Percentiles rank a stretch among this genome's conserved stretches.
Evolutionary conservation across 2,329 filamentous ascomycete species (phyloP).

Genomic region (Stylonectria norvegica): DNA sequence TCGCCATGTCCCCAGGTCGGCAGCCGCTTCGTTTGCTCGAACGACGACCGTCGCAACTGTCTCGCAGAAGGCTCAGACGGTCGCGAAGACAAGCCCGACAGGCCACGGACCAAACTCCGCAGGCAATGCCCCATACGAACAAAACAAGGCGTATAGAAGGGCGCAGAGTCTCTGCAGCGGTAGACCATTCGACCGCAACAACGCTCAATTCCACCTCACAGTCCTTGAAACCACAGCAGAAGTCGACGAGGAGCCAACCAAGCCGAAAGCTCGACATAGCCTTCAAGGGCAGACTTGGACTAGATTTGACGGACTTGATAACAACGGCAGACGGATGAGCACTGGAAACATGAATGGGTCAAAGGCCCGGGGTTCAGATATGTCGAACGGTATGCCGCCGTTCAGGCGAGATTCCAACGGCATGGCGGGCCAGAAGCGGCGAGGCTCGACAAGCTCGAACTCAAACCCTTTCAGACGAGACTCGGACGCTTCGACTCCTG

Average conservation of each 20-base stretch:
- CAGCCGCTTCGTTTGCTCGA: conserved; percentile 52
- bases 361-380: neutral
- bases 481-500: conserved; percentile 5
- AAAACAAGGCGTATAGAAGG: conserved; percentile 35
- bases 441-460: neutral
- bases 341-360: conserved; percentile 30
- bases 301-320: conserved; percentile 8
- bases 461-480: conserved; percentile 11
- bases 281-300: conserved; percentile 27
- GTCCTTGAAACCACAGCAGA: conserved; percentile 37
- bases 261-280: conserved; percentile 27
- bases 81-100: conserved; percentile 42
- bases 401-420: neutral
- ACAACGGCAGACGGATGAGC: conserved; percentile 34
- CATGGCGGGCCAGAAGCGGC: neutral
- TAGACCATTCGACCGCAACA: conserved; percentile 36
- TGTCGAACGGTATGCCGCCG: neutral
- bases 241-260: conserved; percentile 22
- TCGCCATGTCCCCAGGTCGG: conserved; percentile 51
- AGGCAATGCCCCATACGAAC: conserved; percentile 31
- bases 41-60: conserved; percentile 47
- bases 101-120: conserved; percentile 15
- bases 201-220: conserved; percentile 39
- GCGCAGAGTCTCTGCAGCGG: conserved; percentile 34
- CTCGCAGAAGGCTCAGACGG: conserved; percentile 33